Evolutionary conservation across 164 flowering plant species (phyloP).

Genomic region (Vitis rupestris): DNA sequence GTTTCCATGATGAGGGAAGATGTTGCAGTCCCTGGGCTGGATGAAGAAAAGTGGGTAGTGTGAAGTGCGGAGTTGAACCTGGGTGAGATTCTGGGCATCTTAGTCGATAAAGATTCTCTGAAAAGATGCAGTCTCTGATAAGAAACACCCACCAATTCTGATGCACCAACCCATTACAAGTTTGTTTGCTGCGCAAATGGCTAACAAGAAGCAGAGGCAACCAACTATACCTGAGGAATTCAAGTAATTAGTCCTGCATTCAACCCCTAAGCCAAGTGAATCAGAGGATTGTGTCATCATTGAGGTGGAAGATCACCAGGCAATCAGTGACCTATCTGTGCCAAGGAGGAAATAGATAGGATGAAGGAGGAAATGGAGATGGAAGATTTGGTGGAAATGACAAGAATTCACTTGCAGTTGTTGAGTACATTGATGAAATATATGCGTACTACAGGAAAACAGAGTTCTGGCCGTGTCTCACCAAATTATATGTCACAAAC

Average conservation of each 20-base stretch:
- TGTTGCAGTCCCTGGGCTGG: conserved; percentile 35
- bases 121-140: conserved; percentile 33
- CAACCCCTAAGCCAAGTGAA: conserved; percentile 12
- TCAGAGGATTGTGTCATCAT: conserved; percentile 39
- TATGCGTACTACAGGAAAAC: conserved; percentile 55
- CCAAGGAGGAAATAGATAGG: conserved; percentile 68
- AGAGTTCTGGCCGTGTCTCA: conserved; percentile 49
- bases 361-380: conserved; percentile 87
- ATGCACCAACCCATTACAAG: conserved; percentile 61
- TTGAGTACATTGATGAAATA: conserved; percentile 78
- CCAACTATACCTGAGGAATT: conserved; percentile 25
- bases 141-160: conserved; percentile 40
- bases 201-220: conserved; percentile 36
- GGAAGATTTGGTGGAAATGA: conserved; percentile 60
- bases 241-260: conserved; percentile 22
- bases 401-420: conserved; percentile 72
- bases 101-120: conserved; percentile 18
- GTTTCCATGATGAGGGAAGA: conserved; percentile 42
- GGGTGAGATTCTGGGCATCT: no score
- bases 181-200: conserved; percentile 63
- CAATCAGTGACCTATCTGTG: conserved; percentile 26
- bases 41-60: conserved; percentile 29
- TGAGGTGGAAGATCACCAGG: conserved; percentile 47
- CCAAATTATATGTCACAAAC: conserved; percentile 66
- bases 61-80: background rate